These are phyloP conservation scores for Blepharisma stoltei DNA, from an alignment of 73 alveolate genomes.

Conservation along the genomic window DNA sequence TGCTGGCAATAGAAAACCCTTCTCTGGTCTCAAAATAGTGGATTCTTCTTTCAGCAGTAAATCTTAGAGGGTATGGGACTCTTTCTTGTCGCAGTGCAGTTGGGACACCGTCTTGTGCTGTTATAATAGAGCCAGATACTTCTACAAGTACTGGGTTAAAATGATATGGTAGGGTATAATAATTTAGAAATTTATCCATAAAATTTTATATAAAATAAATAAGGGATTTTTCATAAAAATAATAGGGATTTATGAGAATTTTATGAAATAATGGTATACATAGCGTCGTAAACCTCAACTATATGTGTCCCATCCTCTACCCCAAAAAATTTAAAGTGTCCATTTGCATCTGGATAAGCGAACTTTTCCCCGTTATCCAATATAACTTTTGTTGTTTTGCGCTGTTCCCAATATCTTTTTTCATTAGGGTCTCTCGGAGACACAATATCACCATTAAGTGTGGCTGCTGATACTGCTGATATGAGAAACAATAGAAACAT, in stretches of 20 bases:
- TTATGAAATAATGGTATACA: no score
- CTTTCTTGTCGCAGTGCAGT: neutral
- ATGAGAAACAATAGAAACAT: neutral
- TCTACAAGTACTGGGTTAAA: neutral
- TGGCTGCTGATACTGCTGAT: neutral
- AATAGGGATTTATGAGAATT: no score
- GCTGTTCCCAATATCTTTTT: neutral
- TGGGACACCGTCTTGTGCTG: neutral
- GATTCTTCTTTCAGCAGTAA: constrained; percentile 5
- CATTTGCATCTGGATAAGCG: neutral
- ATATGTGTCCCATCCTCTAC: neutral
- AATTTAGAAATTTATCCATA: no score
- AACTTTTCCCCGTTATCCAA: neutral
- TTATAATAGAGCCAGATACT: neutral
- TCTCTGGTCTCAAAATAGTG: constrained; percentile 25
- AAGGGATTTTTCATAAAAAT: no score
- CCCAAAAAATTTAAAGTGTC: neutral
- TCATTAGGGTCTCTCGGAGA: constrained; percentile 13
- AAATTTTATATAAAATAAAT: no score
- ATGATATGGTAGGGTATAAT: no score
- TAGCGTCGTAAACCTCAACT: neutral
- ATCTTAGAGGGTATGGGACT: neutral
- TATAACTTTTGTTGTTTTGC: neutral
- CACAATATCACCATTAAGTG: neutral
- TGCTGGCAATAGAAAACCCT: constrained; percentile 25